phyloP scores from a whole-genome alignment of 805 yeast genomes.

The Kazachstania taianensis region DNA sequence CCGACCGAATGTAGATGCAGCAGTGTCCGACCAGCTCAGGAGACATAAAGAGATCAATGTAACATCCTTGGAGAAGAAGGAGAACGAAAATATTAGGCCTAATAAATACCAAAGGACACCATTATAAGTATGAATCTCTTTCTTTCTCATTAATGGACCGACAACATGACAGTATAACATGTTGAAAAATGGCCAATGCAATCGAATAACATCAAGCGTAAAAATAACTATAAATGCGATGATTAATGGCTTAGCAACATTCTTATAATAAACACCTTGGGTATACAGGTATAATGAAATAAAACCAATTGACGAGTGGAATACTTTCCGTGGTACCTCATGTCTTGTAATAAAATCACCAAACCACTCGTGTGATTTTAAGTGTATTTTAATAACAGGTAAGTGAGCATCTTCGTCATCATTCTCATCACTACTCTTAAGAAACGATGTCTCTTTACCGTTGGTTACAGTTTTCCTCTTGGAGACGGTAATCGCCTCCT shows the following conservation, averaged over 20 bases:
- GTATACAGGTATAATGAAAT: constrained; percentile 67
- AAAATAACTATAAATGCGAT: constrained; percentile 48
- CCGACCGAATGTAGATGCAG: constrained; percentile 91
- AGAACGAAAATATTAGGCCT: constrained; percentile 66
- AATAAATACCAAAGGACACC: constrained; percentile 84
- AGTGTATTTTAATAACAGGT: constrained; percentile 25
- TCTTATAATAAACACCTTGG: constrained; percentile 42
- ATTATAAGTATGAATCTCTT: constrained; percentile 61
- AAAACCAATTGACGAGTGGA: constrained; percentile 86
- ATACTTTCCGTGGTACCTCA: constrained; percentile 78
- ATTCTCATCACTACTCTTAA: background rate
- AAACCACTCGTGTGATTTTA: constrained; percentile 36
- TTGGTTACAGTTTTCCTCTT: background rate
- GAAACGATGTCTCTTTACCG: background rate
- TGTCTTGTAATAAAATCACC: constrained; percentile 58
- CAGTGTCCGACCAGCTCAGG: constrained; percentile 94
- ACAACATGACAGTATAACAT: constrained; percentile 51
- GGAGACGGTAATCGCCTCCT: too few species aligned
- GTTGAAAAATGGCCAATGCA: constrained; percentile 54
- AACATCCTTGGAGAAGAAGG: constrained; percentile 69
- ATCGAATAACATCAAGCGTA: constrained; percentile 56
- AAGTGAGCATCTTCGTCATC: constrained; percentile 20
- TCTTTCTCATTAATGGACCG: constrained; percentile 79
- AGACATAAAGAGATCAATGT: constrained; percentile 64
- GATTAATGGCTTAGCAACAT: constrained; percentile 51